Conservation (phyloP, 345 rosid genomes). For the Citrus unshiu region DNA sequence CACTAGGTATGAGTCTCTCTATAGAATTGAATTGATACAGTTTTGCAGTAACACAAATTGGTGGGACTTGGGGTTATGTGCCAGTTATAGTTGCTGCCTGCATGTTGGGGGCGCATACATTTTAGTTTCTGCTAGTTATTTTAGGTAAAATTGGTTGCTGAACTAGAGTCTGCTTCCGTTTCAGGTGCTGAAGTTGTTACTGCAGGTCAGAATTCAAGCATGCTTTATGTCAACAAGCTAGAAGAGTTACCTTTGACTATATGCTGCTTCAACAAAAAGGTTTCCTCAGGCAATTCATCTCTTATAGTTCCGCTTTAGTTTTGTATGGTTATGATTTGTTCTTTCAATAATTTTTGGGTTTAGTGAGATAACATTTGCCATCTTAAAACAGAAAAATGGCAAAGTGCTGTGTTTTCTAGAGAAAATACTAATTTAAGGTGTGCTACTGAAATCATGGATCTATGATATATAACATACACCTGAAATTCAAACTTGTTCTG, state of each 20-base stretch:
- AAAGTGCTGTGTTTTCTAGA: neutral
- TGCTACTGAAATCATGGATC: neutral
- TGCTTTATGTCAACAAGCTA: conserved; percentile 32
- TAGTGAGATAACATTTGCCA: neutral
- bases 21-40: neutral
- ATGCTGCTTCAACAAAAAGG: conserved; percentile 61
- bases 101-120: neutral
- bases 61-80: neutral
- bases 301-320: neutral
- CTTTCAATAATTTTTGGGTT: neutral
- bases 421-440: neutral
- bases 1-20: neutral
- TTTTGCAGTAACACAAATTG: neutral
- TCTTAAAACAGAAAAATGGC: neutral
- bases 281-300: conserved; percentile 14
- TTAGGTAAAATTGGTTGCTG: neutral
- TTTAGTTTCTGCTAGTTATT: neutral
- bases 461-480: neutral
- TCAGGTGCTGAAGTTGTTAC: conserved; percentile 30
- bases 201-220: conserved; percentile 27
- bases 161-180: conserved; percentile 12
- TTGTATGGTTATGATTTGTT: neutral
- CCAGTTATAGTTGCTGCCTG: no score
- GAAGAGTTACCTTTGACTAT: conserved; percentile 60
- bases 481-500: neutral